Evolutionary conservation across 1,139 yeast genomes (phyloP), one percentile per base, ranked within the genome.

Genomic region (Geotrichum bryndzae): DNA sequence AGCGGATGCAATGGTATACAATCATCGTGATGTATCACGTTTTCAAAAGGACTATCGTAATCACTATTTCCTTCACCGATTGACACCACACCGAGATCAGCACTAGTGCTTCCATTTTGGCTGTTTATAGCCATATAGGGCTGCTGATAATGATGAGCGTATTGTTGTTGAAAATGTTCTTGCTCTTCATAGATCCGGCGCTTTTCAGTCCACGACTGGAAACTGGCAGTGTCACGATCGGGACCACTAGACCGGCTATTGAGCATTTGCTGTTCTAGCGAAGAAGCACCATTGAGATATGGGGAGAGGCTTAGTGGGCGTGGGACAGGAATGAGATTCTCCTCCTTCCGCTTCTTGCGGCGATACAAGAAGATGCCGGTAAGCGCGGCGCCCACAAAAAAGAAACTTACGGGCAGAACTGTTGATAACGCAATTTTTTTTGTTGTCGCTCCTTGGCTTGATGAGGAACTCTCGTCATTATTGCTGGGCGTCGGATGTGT

Each of bases 371-470:
- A 38, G 25, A 71, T 66, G 64, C 73, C 69, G 6, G 64, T 58
- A 6, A 67, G 70, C 4, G 66, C 69, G 3, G 65, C 71, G 1
- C 61, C 58, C 0, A 60, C 59, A 22, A 66, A 66, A 11, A 67
- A 62, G 7, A 66, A 65, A 15, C 73, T 64, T 11, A 75, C 59
- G 1, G 77, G 77, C 38, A 74, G 63, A 27, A 74, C 67, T 1
- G 77, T 74, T 0, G 76, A 73, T 15, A 74, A 62, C 2, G 76
- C 76, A 7, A 75, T 76, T 52, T 73, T 68, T 2, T 68, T 66
- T 0, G 72, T 64, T 11, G 65, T 46, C 15, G 62, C 46, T 27
- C 58, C 33, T 5, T 51, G 11, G 25, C 25, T 51, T 18, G 64
- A 41, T 7, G 27, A n/a, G 6, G 22, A 53, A 25, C 6, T 57